These are phyloP conservation scores for Wallacemonas sp. DNA, from an alignment of 208 protist species.

Conservation along the genomic window DNA sequence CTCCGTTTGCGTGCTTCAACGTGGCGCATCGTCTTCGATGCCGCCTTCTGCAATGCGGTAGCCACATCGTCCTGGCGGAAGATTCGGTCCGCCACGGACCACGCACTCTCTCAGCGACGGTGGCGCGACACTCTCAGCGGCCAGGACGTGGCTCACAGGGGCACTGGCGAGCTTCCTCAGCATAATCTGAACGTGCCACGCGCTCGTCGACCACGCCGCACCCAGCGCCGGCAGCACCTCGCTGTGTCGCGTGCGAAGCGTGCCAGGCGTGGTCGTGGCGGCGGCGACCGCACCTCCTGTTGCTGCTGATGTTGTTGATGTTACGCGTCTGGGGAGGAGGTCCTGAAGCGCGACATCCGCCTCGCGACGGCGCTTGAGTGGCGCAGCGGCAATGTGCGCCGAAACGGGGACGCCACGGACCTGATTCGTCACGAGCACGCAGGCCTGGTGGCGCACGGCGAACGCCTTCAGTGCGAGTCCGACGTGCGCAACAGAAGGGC, in stretches of 20 bases:
- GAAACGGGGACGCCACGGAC: slow-evolving; percentile 25
- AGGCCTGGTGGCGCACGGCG: slow-evolving; percentile 36
- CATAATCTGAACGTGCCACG: slow-evolving; percentile 49
- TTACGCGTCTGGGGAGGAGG: neutral
- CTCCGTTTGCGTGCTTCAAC: no score
- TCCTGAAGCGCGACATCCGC: neutral
- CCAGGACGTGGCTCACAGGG: neutral
- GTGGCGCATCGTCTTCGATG: slow-evolving; percentile 30
- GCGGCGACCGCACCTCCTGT: no score
- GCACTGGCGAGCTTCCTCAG: slow-evolving; percentile 31
- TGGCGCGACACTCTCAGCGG: no score
- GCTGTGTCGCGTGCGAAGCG: neutral
- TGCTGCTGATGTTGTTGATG: neutral
- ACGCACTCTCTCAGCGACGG: slow-evolving; percentile 36
- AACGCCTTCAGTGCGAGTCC: slow-evolving; percentile 40
- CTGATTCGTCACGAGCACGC: slow-evolving; percentile 66
- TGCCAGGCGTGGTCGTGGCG: no score
- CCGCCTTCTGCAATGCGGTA: slow-evolving; percentile 48
- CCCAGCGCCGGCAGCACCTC: slow-evolving; percentile 53
- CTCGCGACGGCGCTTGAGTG: slow-evolving; percentile 5
- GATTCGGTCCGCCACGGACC: slow-evolving; percentile 36
- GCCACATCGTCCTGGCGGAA: slow-evolving; percentile 30
- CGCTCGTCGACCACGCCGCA: slow-evolving; percentile 35
- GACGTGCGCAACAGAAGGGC: neutral
- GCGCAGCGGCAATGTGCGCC: neutral